Evolutionary conservation across 441 rosid species (phyloP), one percentile per base, ranked within the genome.

Genomic region (Mallotus repandus): DNA sequence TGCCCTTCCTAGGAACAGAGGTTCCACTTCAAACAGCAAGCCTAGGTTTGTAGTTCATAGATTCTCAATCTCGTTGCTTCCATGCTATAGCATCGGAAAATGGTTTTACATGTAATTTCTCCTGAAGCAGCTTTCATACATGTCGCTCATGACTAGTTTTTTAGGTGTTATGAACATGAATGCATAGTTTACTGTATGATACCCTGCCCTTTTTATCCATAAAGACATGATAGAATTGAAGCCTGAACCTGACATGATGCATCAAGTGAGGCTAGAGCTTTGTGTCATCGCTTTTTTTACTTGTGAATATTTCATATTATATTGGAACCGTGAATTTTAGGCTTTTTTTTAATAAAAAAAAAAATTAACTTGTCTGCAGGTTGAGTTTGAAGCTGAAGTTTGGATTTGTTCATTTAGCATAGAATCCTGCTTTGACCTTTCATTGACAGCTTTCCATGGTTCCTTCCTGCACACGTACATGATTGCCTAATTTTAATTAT

Each of bases 1-100:
- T 52, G 49, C 79, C 52, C 62, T 62, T 63, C 76, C 82, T 0
- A 91, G 81, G 83, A 87, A 68, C 76, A 90, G 86, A 85, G 95
- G 82, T 80, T 88, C 94, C 46, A 79, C 91, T 64, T 88, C 97
- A 84, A 86, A 74, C 84, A 88, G 63, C 86, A 90, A 83, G 63
- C 73, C 82, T 76, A 81, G 87, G 97, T 89, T 79, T 73, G 86
- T 60, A 59, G 43, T 53, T 63, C 46, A 67, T 50, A 50, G n/a
- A 65, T 68, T 22, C 19, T 60, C 0, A 0, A 19, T 59, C 43
- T 63, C 29, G 14, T 72, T 16, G 50, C 54, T 38, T 77, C 53
- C 22, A 1, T 55, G 18, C 29, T 29, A 0, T 5, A 19, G 12
- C 29, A 60, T 16, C 14, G 5, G 15, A 35, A n/a, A 11, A 38